Evolutionary conservation across 2,329 filamentous ascomycete species (phyloP).

Genomic region (Microsporum canis): DNA sequence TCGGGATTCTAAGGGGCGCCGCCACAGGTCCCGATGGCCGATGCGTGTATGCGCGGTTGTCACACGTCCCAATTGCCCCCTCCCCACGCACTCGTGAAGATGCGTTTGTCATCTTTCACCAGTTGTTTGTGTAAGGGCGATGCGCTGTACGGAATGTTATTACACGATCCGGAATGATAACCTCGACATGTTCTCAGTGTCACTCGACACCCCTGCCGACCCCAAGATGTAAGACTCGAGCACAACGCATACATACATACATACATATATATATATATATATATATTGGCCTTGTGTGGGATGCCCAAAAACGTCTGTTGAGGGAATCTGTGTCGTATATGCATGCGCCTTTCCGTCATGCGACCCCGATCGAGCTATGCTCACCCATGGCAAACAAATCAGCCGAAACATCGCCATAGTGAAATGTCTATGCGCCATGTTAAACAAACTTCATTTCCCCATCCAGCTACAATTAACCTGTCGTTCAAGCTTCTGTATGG

Average conservation of each 20-base stretch:
- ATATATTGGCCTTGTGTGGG: background rate
- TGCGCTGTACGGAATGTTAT: background rate
- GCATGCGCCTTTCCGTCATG: conserved; percentile 3
- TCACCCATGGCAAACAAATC: background rate
- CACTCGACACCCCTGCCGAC: background rate
- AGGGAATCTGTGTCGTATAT: background rate
- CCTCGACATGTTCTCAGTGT: background rate
- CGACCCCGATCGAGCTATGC: conserved; percentile 1
- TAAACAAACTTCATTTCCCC: conserved; percentile 3
- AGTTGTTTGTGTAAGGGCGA: conserved; percentile 1
- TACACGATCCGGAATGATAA: background rate
- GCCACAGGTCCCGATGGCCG: conserved; percentile 1
- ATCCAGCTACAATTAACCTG: conserved; percentile 2
- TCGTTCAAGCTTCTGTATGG: background rate
- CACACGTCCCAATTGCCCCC: background rate
- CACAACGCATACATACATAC: background rate
- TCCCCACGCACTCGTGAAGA: background rate
- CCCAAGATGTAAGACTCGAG: background rate
- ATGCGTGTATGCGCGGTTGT: conserved; percentile 5
- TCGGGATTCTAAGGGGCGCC: conserved; percentile 2
- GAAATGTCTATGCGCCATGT: background rate
- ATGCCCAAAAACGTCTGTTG: background rate
- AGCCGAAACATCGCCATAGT: background rate
- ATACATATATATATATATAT: too few species aligned
- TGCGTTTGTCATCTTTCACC: conserved; percentile 2